Evolutionary conservation across 768 basidiomycete genomes (phyloP), one percentile per base, ranked within the genome.

Genomic region (Trametes sanguinea): DNA sequence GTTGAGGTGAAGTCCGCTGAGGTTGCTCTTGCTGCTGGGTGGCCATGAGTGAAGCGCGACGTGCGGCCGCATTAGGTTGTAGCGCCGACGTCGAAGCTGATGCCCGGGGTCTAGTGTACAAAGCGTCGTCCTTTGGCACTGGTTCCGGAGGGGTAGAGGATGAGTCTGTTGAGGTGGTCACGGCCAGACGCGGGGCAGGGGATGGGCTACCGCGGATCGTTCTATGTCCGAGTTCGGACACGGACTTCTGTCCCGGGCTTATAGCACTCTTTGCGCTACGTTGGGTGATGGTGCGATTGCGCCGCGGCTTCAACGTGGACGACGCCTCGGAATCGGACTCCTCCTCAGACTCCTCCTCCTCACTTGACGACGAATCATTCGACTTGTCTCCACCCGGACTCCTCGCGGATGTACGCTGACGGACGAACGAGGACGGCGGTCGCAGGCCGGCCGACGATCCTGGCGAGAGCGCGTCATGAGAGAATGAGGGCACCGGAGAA

Each of bases 11-110:
- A 14, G 50, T 11, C 44, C 51, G 59, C n/a, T 14, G 55, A 16
- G 52, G 53, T 22, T 47, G 46, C 29, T 13, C 39, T 10, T 22
- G 39, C 29, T 58, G 52, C 47, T 64, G 63, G 17, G 69, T 61
- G 10, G 63, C 55, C 39, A 62, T 30, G 61, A 67, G 37, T 39
- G 81, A 83, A 1, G 83, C 86, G 39, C 80, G 76, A 58, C 78
- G 80, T 0, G 83, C 83, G 8, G 83, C 82, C 29, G 78, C 76
- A 47, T 75, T 79, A 0, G 85, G 85, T 2, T 77, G 73, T 42
- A 85, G 59, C 4, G 87, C 86, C 64, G 85, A 85, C 2, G 85
- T 80, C 8, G 87, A 88, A 44, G 74, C 76, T 51, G 84, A 86
- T 29, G 84, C 84, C 1, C 82, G 78, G n/a, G 69, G 71, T 45